Evolutionary conservation across 306 rosid genomes (phyloP), one percentile per base, ranked within the genome.

Genomic region (Medicago arabica): DNA sequence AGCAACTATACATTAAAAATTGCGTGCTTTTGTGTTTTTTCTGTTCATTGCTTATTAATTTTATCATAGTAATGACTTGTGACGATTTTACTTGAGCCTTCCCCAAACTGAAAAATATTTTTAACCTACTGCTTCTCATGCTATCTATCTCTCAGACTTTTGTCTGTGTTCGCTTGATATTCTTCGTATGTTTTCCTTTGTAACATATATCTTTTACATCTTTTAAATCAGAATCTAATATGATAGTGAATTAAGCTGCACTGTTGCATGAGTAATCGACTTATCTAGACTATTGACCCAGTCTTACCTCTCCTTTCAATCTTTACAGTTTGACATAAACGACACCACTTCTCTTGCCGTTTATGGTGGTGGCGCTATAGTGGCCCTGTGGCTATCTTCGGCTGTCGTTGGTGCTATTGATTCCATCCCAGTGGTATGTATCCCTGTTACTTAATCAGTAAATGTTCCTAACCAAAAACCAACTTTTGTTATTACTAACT

Each of bases 361-460:
- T 36, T 90, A 84, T 17, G 94, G 93, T 40, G 80, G 83, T 6
- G 84, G 90, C 62, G 84, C 87, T 21, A 13, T 88, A 34, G 74
- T 72, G 47, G 69, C 85, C 36, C 41, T 92, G 72, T 96, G 98
- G 98, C 66, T 96, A 28, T 68, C 82, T 63, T 87, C 99, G 5
- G 97, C 91, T 1, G 14, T 96, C 49, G 74, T 96, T 66, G 86
- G 97, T 44, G 88, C 99, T 55, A 83, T 96, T 63, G 99, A 96
- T 79, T 78, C 97, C 63, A 85, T 96, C 55, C 99, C 99, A 16
- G 8, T 96, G 93, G 99, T 89, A 67, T 1, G 96, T 81, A 58
- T 28, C n/a, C n/a, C 68, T 25, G 50, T 7, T 28, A 5, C 38
- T 1, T 65, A 46, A n/a, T 9, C 0, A 53, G 6, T 50, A 28